Base-by-base conservation (phyloP, 2,329 filamentous ascomycete species). In the Neodidymelliopsis sp. region DNA sequence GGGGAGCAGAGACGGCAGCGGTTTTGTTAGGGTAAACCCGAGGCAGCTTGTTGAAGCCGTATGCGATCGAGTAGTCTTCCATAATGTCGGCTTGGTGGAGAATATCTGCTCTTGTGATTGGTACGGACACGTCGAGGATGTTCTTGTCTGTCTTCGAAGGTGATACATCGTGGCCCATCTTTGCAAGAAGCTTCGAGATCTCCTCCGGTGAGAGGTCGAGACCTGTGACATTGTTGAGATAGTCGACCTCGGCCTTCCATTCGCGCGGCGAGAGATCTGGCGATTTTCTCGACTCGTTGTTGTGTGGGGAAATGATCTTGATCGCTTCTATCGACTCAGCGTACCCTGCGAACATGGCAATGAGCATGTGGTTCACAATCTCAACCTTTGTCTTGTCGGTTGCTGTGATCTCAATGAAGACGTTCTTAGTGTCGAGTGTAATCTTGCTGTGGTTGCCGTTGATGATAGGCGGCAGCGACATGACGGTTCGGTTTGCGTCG, bases 391-490 rank as follows among this genome's bases (percentile, higher is more conserved):
- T 99, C 70, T 89, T 87, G 72, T 99, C 94, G 29, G 91, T 93
- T 29, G 92, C 95, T 6, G 94, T 99, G 66, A 96, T 91, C 75
- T 99, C 94, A 72, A 99, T 95, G 75, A 99, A 90, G 67, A 99
- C 85, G 67, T 99, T 97, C 69, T 84, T 93, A 49, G 92, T 97
- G 71, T 95, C 79, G 33, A 95, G 78, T 6, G 87, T 91, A 71
- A 99, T 99, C 77, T 99, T 99, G 66, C 92, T 97, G 77, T 94
- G 92, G 68, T 99, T 85, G 66, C 92, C 86, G 78, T 99, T 99
- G 81, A 99, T 99, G 65, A 99, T 97, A 13, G 94, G 94, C 1
- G 94, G 94, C 65, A 99, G 81, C 6, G 93, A 97, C 77, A 94
- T 93, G 25, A 99, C 91, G 33, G 84, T 85, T 31, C 86, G 83